These are phyloP conservation scores for Neurospora pannonica DNA, from an alignment of 495 filamentous ascomycete species.

Conservation along the genomic window DNA sequence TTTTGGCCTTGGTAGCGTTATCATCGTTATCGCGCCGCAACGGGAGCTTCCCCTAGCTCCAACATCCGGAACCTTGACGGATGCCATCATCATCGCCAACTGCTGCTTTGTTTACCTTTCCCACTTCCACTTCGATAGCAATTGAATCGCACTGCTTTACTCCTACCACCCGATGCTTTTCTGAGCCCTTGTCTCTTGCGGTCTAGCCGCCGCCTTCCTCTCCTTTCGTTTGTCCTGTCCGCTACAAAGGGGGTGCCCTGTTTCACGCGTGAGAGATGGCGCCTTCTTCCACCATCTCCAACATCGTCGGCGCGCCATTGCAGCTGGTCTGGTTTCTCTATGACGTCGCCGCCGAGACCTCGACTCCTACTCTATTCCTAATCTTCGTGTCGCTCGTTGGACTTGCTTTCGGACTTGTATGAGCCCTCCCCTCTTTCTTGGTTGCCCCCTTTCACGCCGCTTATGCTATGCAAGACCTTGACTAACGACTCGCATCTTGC, in stretches of 20 bases:
- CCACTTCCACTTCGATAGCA: neutral
- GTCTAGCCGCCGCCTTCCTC: neutral
- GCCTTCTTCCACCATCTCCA: neutral
- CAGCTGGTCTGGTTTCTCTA: constrained; percentile 21
- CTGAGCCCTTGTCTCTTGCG: neutral
- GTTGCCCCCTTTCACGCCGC: neutral
- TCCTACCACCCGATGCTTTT: neutral
- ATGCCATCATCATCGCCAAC: neutral
- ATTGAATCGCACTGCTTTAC: neutral
- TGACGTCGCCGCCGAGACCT: constrained; percentile 15
- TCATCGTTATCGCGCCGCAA: neutral
- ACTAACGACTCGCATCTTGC: neutral
- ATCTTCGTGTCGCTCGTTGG: constrained; percentile 15
- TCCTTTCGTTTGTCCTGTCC: neutral
- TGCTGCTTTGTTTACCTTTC: neutral
- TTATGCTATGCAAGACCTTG: neutral
- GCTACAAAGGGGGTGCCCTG: neutral
- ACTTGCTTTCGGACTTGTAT: constrained; percentile 22
- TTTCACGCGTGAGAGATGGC: constrained; percentile 2
- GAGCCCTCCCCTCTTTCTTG: neutral
- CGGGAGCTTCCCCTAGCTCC: neutral
- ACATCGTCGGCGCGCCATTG: constrained; percentile 8
- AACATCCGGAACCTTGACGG: neutral
- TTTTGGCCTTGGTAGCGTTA: neutral
- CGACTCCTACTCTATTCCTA: constrained; percentile 22